phyloP scores from a whole-genome alignment of 1,284 basidiomycete genomes.

The Cutaneotrichosporon mucoides region DNA sequence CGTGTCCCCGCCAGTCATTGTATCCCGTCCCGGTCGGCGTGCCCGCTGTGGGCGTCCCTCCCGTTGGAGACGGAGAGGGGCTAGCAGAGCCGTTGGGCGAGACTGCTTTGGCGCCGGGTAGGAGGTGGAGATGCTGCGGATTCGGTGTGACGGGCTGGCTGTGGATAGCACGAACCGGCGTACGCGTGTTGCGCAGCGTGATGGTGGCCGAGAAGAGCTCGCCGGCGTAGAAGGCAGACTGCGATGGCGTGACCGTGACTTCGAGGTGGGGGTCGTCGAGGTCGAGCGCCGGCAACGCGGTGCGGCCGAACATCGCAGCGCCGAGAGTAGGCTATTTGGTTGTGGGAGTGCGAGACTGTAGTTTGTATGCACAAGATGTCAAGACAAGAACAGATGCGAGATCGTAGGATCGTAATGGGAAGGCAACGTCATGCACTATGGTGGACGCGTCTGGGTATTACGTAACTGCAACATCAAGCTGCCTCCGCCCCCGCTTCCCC shows the following conservation, averaged over 20 bases:
- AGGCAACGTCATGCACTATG: too few relatives aligned
- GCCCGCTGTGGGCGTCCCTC: background rate
- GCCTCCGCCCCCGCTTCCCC: too few relatives aligned
- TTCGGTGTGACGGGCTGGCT: background rate
- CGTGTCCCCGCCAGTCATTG: slow-evolving; percentile 2
- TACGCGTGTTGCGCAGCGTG: slow-evolving; percentile 75
- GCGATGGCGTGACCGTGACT: slow-evolving; percentile 61
- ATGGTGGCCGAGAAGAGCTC: slow-evolving; percentile 79
- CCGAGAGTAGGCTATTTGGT: too few relatives aligned
- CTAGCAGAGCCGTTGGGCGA: background rate
- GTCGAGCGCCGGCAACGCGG: slow-evolving; percentile 1
- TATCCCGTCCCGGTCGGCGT: background rate
- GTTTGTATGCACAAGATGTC: too few relatives aligned
- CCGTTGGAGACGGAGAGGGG: slow-evolving; percentile 1
- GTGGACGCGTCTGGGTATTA: too few relatives aligned
- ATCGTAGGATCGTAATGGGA: too few relatives aligned
- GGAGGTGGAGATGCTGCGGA: background rate
- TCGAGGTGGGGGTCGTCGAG: slow-evolving; percentile 45
- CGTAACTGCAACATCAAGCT: too few relatives aligned
- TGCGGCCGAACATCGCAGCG: slow-evolving; percentile 1
- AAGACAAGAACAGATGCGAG: too few relatives aligned
- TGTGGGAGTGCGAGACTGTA: too few relatives aligned
- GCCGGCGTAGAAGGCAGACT: slow-evolving; percentile 88
- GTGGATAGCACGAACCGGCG: background rate
- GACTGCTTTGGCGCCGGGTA: background rate